These are phyloP conservation scores for Calamus simplicifolius DNA, from an alignment of 176 grass and related monocot genomes.

Conservation along the genomic window DNA sequence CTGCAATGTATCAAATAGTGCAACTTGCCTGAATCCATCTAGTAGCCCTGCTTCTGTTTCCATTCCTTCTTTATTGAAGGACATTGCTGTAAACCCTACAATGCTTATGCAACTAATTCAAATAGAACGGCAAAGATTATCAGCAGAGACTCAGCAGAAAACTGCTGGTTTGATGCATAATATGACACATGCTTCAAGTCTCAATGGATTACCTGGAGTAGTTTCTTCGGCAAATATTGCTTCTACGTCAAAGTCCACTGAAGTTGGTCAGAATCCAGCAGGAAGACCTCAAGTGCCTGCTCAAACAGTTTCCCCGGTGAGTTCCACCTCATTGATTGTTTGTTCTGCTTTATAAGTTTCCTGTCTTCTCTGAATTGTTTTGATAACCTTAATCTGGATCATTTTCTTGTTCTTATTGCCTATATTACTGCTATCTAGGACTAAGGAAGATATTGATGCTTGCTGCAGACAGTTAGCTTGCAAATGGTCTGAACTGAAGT, in stretches of 20 bases:
- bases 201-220: conserved; percentile 25
- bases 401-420: neutral
- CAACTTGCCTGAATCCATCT: conserved; percentile 4
- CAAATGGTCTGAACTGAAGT: no score
- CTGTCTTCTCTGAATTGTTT: neutral
- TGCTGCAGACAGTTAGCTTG: no score
- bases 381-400: neutral
- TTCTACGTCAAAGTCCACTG: conserved; percentile 20
- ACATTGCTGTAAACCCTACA: conserved; percentile 70
- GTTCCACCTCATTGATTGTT: neutral
- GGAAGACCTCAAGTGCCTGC: conserved; percentile 26
- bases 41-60: conserved; percentile 32
- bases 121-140: conserved; percentile 60
- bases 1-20: conserved; percentile 13
- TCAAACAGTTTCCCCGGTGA: conserved; percentile 19
- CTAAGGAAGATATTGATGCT: no score
- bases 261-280: conserved; percentile 35
- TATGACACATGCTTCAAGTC: conserved; percentile 22
- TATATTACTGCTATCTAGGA: no score
- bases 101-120: conserved; percentile 71
- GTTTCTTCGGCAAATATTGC: conserved; percentile 34
- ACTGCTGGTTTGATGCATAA: conserved; percentile 10
- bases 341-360: neutral
- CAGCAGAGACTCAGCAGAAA: conserved; percentile 42
- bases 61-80: conserved; percentile 56